Percentiles rank a stretch among this genome's conserved stretches.
Conservation (phyloP, 1,284 basidiomycete genomes). For the Tetrapyrgos nigripes region DNA sequence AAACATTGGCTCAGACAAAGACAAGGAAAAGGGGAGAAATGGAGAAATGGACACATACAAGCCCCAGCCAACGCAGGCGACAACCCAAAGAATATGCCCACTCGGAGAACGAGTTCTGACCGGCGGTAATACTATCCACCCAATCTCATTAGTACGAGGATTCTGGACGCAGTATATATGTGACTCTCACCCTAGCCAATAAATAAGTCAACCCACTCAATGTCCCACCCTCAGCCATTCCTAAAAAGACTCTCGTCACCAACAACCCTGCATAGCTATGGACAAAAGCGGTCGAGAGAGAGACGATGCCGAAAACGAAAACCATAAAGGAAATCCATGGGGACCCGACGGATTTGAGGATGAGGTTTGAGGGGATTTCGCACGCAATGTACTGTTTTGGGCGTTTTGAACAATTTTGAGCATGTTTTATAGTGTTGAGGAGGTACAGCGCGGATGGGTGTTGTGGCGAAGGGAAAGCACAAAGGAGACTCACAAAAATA, state of each 20-base stretch:
- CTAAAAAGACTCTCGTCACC: constrained; percentile 52
- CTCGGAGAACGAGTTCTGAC: constrained; percentile 47
- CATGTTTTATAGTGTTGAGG: constrained; percentile 33
- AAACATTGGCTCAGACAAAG: neutral
- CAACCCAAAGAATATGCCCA: constrained; percentile 51
- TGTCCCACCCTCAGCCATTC: constrained; percentile 55
- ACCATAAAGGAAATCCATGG: constrained; percentile 46
- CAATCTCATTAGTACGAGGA: neutral
- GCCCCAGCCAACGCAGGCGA: constrained; percentile 50
- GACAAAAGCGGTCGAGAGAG: constrained; percentile 53
- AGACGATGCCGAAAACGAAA: constrained; percentile 43
- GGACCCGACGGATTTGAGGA: constrained; percentile 48
- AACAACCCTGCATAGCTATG: constrained; percentile 46
- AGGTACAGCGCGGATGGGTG: constrained; percentile 32
- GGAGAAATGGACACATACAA: constrained; percentile 35
- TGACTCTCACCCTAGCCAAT: constrained; percentile 41
- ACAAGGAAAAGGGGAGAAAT: neutral
- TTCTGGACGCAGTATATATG: too few relatives aligned
- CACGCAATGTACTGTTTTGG: constrained; percentile 48
- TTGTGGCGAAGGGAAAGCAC: neutral
- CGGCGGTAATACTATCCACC: constrained; percentile 47
- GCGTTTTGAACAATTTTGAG: too few relatives aligned
- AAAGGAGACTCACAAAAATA: constrained; percentile 36
- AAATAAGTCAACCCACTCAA: constrained; percentile 52
- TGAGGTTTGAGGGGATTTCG: constrained; percentile 52